Evolutionary conservation across 2,329 filamentous ascomycete genomes (phyloP).

Genomic region (Cladosporium sp.): DNA sequence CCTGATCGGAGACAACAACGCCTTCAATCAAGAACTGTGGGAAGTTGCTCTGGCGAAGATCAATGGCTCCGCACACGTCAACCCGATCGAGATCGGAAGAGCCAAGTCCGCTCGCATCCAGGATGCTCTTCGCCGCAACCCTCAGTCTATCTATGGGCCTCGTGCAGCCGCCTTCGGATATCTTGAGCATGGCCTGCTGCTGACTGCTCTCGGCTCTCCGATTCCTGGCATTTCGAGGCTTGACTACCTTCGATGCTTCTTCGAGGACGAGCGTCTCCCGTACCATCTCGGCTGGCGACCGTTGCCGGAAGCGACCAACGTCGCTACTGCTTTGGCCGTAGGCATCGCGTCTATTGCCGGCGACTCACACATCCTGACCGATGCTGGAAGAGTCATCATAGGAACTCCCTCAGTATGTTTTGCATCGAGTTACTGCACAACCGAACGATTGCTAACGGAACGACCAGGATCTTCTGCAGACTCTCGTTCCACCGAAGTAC

Average conservation of each 20-base stretch:
- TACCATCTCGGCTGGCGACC: conserved; percentile 5
- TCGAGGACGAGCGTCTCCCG: conserved; percentile 3
- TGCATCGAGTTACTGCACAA: neutral
- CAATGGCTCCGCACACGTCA: neutral
- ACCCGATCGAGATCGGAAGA: conserved; percentile 1
- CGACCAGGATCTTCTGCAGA: neutral
- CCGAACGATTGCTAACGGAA: neutral
- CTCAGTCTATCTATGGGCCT: neutral
- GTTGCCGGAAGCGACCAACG: neutral
- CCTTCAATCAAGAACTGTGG: neutral
- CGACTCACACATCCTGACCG: neutral
- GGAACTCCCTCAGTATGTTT: neutral
- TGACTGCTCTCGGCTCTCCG: conserved; percentile 1
- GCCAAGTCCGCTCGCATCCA: conserved; percentile 3
- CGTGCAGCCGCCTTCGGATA: neutral
- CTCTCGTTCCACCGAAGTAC: neutral
- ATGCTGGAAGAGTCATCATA: neutral
- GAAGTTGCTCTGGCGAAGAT: neutral
- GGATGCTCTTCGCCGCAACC: neutral
- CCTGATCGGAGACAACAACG: conserved; percentile 3
- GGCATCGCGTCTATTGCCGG: neutral
- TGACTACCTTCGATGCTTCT: neutral
- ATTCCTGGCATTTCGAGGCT: neutral
- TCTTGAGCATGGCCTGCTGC: neutral
- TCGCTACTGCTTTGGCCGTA: neutral